These are phyloP conservation scores for Linum lewisii DNA, from an alignment of 345 rosid genomes.

Conservation along the genomic window DNA sequence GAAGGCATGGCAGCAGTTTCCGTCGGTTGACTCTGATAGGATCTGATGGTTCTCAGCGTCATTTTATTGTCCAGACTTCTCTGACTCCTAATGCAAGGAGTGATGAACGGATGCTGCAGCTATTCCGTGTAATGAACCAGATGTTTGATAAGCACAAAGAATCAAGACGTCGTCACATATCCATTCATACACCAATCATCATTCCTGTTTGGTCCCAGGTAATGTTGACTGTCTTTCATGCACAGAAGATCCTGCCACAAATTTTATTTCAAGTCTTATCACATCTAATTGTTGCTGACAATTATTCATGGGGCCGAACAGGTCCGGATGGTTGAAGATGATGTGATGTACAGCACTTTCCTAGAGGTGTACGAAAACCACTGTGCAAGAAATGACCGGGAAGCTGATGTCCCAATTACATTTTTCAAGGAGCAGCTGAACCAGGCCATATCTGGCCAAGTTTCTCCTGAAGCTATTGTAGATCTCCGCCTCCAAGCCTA, in stretches of 20 bases:
- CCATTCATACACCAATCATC: slow-evolving; percentile 89
- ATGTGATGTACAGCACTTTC: slow-evolving; percentile 90
- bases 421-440: slow-evolving; percentile 89
- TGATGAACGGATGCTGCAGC: slow-evolving; percentile 92
- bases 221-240: slow-evolving; percentile 7
- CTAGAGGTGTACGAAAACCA: slow-evolving; percentile 98
- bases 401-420: slow-evolving; percentile 84
- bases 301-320: slow-evolving; percentile 17
- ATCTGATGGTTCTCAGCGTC: slow-evolving; percentile 93
- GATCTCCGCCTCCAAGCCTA: slow-evolving; percentile 97
- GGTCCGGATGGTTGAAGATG: slow-evolving; percentile 99
- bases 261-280: not conserved
- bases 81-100: slow-evolving; percentile 98
- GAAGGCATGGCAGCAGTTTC: slow-evolving; percentile 99
- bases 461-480: slow-evolving; percentile 72
- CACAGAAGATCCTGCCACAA: not conserved
- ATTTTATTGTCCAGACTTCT: slow-evolving; percentile 96
- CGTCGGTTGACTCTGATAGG: slow-evolving; percentile 90
- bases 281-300: not conserved
- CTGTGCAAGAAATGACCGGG: slow-evolving; percentile 85
- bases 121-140: slow-evolving; percentile 96
- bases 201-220: slow-evolving; percentile 99
- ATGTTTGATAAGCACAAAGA: slow-evolving; percentile 99
- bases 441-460: slow-evolving; percentile 87
- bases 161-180: slow-evolving; percentile 80